Conservation (phyloP, 1,139 yeast species). For the Protomyces inundatus region DNA sequence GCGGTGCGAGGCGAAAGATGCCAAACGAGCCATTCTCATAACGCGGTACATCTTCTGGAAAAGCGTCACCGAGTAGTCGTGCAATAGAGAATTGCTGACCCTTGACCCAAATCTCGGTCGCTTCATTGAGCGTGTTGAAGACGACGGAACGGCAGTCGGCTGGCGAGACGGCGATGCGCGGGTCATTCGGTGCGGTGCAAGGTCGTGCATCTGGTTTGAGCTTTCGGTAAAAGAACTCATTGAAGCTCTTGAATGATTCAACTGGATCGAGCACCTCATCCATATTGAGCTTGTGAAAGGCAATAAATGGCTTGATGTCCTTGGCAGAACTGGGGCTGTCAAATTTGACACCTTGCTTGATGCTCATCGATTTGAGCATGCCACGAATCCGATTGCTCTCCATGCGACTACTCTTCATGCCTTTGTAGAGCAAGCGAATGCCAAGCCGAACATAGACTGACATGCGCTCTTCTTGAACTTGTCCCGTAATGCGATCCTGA, state of each 20-base stretch:
- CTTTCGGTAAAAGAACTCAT: slow-evolving; percentile 80
- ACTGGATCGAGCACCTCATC: slow-evolving; percentile 57
- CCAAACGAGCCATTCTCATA: slow-evolving; percentile 61
- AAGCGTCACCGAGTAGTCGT: slow-evolving; percentile 58
- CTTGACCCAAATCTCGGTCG: slow-evolving; percentile 83
- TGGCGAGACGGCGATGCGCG: slow-evolving; percentile 60
- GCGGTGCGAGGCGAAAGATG: slow-evolving; percentile 88
- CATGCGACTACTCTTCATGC: slow-evolving; percentile 51
- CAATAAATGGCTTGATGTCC: slow-evolving; percentile 71
- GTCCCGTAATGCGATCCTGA: slow-evolving; percentile 84
- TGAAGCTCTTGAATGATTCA: slow-evolving; percentile 60
- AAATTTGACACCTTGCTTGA: slow-evolving; percentile 79
- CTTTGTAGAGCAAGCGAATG: slow-evolving; percentile 73
- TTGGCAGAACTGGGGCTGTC: slow-evolving; percentile 61
- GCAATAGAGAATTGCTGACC: slow-evolving; percentile 69
- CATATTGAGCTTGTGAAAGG: slow-evolving; percentile 71
- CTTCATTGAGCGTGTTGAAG: slow-evolving; percentile 55
- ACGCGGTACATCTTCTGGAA: slow-evolving; percentile 47
- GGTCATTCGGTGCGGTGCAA: slow-evolving; percentile 53
- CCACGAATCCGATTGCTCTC: slow-evolving; percentile 55
- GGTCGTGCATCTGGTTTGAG: slow-evolving; percentile 67
- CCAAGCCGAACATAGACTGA: slow-evolving; percentile 83
- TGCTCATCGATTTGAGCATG: slow-evolving; percentile 58
- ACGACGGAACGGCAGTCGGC: slow-evolving; percentile 86
- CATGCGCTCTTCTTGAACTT: slow-evolving; percentile 86